Evolutionary conservation across 192 early-diverging fungal genomes (phyloP), one percentile per base, ranked within the genome.

Genomic region (Funneliformis geosporum): DNA sequence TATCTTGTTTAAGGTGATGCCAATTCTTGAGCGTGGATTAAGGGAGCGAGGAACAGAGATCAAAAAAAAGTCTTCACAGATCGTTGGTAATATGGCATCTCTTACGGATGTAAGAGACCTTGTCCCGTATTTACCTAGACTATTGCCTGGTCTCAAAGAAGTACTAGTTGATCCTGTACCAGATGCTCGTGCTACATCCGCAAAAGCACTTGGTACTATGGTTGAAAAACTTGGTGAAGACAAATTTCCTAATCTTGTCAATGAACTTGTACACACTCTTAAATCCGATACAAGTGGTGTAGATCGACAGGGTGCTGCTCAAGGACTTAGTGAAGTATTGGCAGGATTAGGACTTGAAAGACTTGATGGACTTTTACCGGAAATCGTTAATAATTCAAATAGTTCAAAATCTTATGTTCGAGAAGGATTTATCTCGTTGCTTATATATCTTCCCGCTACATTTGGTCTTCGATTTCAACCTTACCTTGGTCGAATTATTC

Each of bases 81-180:
- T 99, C 82, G 95, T 99, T 82, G 98, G 98, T 38, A 97, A 96
- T 75, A 99, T 99, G 98, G 94, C 97, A 1, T 91, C 94, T 40
- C 87, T 99, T 44, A 98, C 98, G 0, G 96, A 98, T 76, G 90
- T 92, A 64, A 92, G 92, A 79, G 98, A 99, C 75, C 84, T 99
- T 81, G 84, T 95, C n/a, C 96, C 96, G 7, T 98, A 99, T 82
- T 81, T 99, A 8, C 83, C 80, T 23, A 82, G 86, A 42, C 87
- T 99, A 43, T 86, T 98, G 84, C 98, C 98, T 23, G 87, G 91
- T 39, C 86, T 99, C 44, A 94, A 96, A 85, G 90, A 94, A 64
- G 95, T 99, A 40, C 86, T 99, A 47, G 91, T 94, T 8, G 98
- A 99, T 79, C 97, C 98, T 4, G 97, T 99, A 2, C 98, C 97